phyloP scores from a whole-genome alignment of 2,329 filamentous ascomycete genomes.

The Colletotrichum graminicola region DNA sequence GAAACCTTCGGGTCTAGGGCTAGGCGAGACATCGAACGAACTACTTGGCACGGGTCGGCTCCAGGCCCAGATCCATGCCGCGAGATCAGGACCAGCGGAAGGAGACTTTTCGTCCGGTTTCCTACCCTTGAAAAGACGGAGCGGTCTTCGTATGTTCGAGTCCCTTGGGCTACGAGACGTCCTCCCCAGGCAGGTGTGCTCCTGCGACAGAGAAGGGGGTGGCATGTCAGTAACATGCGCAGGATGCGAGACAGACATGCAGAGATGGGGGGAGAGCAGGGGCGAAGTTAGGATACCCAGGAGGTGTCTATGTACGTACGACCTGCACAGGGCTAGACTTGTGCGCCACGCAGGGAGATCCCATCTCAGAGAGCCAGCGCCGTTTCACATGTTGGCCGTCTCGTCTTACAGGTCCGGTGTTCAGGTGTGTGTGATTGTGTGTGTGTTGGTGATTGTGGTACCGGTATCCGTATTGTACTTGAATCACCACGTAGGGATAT shows the following conservation, averaged over 20 bases:
- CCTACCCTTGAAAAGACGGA: slow-evolving; percentile 22
- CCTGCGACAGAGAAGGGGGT: slow-evolving; percentile 7
- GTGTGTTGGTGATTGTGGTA: neutral
- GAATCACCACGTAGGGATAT: slow-evolving; percentile 9
- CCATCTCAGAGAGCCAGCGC: slow-evolving; percentile 31
- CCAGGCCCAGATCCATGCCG: neutral
- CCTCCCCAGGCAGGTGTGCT: neutral
- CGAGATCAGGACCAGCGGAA: neutral
- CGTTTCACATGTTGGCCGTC: slow-evolving; percentile 38
- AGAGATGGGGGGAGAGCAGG: neutral
- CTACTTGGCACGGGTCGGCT: neutral
- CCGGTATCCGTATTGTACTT: neutral
- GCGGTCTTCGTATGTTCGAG: slow-evolving; percentile 6
- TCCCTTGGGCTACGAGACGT: neutral
- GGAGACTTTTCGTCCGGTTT: slow-evolving; percentile 41
- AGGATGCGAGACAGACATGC: neutral
- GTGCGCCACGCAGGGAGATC: slow-evolving; percentile 38
- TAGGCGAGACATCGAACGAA: slow-evolving; percentile 40
- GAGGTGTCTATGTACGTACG: neutral
- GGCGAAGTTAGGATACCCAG: slow-evolving; percentile 14
- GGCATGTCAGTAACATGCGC: neutral
- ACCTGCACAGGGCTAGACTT: slow-evolving; percentile 21
- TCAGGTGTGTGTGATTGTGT: neutral
- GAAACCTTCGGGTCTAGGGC: slow-evolving; percentile 28
- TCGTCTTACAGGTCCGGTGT: slow-evolving; percentile 18